Conservation (phyloP, 192 early-diverging fungal genomes). For the Blastocladiella britannica region DNA sequence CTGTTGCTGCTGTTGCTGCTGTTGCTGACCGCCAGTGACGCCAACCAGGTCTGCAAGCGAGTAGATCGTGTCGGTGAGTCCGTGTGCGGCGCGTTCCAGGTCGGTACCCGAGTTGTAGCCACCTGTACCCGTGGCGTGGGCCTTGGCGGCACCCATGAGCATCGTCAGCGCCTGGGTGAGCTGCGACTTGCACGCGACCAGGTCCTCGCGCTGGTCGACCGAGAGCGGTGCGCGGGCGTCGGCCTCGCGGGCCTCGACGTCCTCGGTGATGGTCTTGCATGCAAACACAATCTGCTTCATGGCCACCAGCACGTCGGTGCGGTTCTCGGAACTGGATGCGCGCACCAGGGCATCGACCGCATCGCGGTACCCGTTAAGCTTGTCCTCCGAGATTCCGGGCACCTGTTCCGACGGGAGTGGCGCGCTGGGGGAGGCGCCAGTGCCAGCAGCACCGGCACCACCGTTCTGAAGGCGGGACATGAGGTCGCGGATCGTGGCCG, state of each 20-base stretch:
- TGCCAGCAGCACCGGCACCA: too few relatives aligned
- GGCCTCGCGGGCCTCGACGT: constrained; percentile 48
- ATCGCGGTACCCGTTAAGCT: constrained; percentile 1
- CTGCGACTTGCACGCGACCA: constrained; percentile 33
- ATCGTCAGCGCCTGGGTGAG: constrained; percentile 41
- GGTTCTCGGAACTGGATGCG: constrained; percentile 27
- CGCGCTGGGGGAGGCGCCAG: too few relatives aligned
- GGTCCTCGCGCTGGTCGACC: constrained; percentile 19
- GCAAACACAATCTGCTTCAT: constrained; percentile 66
- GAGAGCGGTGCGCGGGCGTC: constrained; percentile 20
- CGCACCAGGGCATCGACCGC: not conserved
- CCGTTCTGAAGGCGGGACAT: too few relatives aligned
- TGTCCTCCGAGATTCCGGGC: not conserved
- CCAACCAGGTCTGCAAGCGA: constrained; percentile 54
- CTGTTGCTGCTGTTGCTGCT: not conserved
- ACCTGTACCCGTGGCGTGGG: constrained; percentile 45
- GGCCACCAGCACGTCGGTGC: constrained; percentile 51
- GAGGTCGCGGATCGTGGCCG: not conserved
- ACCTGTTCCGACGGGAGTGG: too few relatives aligned
- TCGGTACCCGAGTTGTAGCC: constrained; percentile 38
- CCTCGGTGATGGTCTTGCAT: constrained; percentile 64
- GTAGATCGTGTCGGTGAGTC: constrained; percentile 38
- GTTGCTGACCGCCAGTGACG: constrained; percentile 14
- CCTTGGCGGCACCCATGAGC: constrained; percentile 52
- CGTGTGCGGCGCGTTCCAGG: constrained; percentile 61